Evolutionary conservation across 2,329 filamentous ascomycete genomes (phyloP).

Genomic region (Mycosphaerella arachidis): DNA sequence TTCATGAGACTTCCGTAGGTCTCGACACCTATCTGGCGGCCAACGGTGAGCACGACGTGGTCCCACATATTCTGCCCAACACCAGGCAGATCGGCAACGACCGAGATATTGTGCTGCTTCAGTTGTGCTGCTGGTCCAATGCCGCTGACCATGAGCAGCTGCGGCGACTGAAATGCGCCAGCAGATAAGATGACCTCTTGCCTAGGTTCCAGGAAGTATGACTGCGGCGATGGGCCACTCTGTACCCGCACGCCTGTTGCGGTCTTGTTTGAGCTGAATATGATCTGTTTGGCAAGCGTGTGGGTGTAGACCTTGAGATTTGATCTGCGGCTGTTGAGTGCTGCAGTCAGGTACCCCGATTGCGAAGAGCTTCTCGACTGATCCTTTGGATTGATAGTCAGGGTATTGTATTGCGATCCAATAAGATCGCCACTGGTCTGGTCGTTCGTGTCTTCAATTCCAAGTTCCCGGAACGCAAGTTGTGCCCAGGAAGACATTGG

Average conservation of each 20-base stretch:
- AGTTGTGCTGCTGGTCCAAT: conserved; percentile 54
- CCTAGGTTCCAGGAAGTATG: conserved; percentile 22
- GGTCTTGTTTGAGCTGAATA: conserved; percentile 28
- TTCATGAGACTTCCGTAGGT: not conserved
- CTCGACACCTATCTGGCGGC: not conserved
- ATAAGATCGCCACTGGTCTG: not conserved
- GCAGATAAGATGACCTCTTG: conserved; percentile 45
- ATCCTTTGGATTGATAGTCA: not conserved
- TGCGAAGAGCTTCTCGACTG: conserved; percentile 5
- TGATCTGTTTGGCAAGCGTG: conserved; percentile 26
- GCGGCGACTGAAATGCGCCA: conserved; percentile 41
- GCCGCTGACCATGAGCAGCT: conserved; percentile 56
- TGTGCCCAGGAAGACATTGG: not conserved
- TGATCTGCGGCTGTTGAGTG: conserved; percentile 32
- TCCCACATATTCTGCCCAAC: conserved; percentile 63
- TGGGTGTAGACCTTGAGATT: conserved; percentile 38
- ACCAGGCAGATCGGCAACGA: conserved; percentile 54
- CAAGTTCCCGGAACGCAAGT: not conserved
- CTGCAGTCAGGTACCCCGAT: conserved; percentile 5
- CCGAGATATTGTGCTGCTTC: conserved; percentile 47
- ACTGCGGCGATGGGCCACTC: not conserved
- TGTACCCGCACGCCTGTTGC: conserved; percentile 36
- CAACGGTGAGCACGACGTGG: conserved; percentile 51
- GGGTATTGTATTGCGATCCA: not conserved
- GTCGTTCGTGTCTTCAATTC: not conserved